Conservation (phyloP, 1,139 yeast genomes). For the Kazachstania sp. region DNA sequence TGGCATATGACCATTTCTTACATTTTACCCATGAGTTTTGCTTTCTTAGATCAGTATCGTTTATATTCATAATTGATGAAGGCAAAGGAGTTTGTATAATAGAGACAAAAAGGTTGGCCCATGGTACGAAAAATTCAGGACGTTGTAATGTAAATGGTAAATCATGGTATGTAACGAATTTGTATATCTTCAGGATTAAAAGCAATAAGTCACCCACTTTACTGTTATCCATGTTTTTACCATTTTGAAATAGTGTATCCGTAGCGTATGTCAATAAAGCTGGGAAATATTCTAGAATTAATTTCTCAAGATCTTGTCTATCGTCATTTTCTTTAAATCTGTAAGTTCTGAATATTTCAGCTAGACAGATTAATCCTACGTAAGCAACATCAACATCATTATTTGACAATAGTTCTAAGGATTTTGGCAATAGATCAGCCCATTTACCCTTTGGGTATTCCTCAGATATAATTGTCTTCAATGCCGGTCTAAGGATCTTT, state of each 20-base stretch:
- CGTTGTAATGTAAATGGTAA: conserved; percentile 63
- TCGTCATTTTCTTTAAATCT: conserved; percentile 66
- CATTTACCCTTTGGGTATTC: conserved; percentile 63
- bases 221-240: conserved; percentile 34
- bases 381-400: conserved; percentile 52
- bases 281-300: conserved; percentile 61
- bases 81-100: conserved; percentile 60
- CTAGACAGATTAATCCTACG: conserved; percentile 68
- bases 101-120: conserved; percentile 74
- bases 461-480: conserved; percentile 52
- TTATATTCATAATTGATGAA: conserved; percentile 34
- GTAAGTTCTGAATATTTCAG: conserved; percentile 66
- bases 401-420: conserved; percentile 49
- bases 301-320: conserved; percentile 50
- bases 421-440: conserved; percentile 55
- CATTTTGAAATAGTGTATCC: conserved; percentile 34
- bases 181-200: conserved; percentile 67
- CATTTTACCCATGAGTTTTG: conserved; percentile 59
- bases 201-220: conserved; percentile 69
- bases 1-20: conserved; percentile 87
- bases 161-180: conserved; percentile 73
- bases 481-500: conserved; percentile 49
- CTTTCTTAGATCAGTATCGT: conserved; percentile 43
- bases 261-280: conserved; percentile 60
- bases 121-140: conserved; percentile 48